These are phyloP conservation scores for Grosmannia serpens DNA, from an alignment of 2,329 filamentous ascomycete genomes.

Conservation along the genomic window DNA sequence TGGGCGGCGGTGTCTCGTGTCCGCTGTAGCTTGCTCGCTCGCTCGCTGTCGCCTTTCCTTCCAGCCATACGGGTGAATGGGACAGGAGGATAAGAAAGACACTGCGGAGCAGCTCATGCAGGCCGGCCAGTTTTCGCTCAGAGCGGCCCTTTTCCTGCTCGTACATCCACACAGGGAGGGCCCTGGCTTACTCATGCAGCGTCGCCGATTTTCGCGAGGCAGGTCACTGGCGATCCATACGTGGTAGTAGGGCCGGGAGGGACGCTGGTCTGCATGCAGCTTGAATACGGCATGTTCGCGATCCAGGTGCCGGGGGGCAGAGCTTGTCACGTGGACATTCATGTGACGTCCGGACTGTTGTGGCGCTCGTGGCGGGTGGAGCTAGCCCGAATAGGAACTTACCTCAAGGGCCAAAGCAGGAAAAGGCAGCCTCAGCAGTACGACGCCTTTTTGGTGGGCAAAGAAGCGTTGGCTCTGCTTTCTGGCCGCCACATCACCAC, in stretches of 20 bases:
- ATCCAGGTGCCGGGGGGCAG: neutral
- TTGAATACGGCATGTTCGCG: no score
- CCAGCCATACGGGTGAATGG: conserved; percentile 1
- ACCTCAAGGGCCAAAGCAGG: conserved; percentile 6
- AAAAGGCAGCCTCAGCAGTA: conserved; percentile 14
- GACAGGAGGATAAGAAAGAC: neutral
- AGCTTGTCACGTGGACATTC: neutral
- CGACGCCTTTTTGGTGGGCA: conserved; percentile 8
- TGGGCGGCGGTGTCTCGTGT: neutral
- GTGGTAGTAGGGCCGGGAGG: no score
- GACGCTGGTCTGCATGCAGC: no score
- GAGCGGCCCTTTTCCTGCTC: neutral
- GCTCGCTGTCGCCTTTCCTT: neutral
- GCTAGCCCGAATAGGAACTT: conserved; percentile 11
- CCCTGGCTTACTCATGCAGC: neutral
- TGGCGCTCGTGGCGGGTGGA: neutral
- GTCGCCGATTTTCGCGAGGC: neutral
- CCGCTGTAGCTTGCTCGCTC: neutral
- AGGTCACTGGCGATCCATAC: neutral
- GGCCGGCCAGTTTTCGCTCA: neutral
- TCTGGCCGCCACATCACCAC: neutral
- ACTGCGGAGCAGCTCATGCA: neutral
- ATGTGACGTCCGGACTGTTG: neutral
- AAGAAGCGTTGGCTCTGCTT: neutral
- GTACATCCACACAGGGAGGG: neutral